Evolutionary conservation across 1,284 basidiomycete genomes (phyloP).

Genomic region (Cutaneotrichosporon curvatum): DNA sequence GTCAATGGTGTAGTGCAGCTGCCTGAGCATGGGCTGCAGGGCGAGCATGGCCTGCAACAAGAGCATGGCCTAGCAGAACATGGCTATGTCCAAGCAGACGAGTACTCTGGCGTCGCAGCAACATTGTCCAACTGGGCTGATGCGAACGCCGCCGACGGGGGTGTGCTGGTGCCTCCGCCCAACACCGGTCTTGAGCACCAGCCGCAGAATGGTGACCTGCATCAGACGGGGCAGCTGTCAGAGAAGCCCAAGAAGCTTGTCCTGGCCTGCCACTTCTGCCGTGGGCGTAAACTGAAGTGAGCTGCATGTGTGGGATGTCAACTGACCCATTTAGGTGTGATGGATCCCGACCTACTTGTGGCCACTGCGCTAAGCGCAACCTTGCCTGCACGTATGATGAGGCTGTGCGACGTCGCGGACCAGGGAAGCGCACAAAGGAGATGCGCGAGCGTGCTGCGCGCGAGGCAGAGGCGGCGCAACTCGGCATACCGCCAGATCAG

Average conservation of each 20-base stretch:
- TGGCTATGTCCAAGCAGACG: conserved; percentile 6
- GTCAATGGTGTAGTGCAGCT: conserved; percentile 9
- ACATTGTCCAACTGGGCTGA: conserved; percentile 17
- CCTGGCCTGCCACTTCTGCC: conserved; percentile 48
- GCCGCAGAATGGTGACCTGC: conserved; percentile 6
- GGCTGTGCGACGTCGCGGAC: conserved; percentile 45
- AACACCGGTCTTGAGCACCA: background rate
- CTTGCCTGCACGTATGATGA: conserved; percentile 45
- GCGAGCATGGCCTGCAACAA: background rate
- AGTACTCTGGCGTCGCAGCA: conserved; percentile 14
- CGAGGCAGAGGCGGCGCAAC: conserved; percentile 30
- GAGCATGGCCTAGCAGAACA: conserved; percentile 3
- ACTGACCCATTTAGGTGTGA: conserved; percentile 34
- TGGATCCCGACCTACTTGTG: conserved; percentile 29
- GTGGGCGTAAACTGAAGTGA: conserved; percentile 46
- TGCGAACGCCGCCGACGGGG: conserved; percentile 1
- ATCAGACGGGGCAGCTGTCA: background rate
- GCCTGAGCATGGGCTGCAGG: background rate
- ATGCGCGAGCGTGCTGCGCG: conserved; percentile 35
- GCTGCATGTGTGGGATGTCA: conserved; percentile 30
- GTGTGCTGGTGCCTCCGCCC: background rate
- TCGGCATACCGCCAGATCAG: conserved; percentile 13
- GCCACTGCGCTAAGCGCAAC: conserved; percentile 32
- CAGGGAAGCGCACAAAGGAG: conserved; percentile 48
- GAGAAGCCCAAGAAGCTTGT: conserved; percentile 36